Base-by-base conservation (phyloP, 2,329 filamentous ascomycete species). In the Aspergillus sp. region DNA sequence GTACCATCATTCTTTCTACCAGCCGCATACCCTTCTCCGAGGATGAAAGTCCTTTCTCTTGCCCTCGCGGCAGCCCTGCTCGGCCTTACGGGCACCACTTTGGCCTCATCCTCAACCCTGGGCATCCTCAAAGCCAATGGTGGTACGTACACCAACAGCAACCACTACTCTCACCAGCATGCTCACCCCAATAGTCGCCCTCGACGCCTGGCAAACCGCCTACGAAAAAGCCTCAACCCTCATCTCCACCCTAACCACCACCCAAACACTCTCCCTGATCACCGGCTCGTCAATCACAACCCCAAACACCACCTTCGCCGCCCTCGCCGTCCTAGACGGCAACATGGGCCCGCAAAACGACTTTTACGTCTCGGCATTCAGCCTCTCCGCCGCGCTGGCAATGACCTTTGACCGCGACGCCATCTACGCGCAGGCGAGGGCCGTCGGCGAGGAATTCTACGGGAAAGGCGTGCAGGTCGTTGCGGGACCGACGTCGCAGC, bases 191-290 rank as follows among this genome's bases (percentile, higher is more conserved):
- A 28, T 7, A 28, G 25, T 28, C 28, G 15, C 15, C 47, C 57
- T 69, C 31, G 59, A 57, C 17, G 58, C 62, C 17, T 67, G 63
- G 66, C 49, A 64, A 45, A 41, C 47, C 5, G 65, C 65, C 65
- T 67, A 67, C 50, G 57, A 64, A 47, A 68, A 64, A 45, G 66
- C 66, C 25, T 59, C 66, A 45, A 30, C 47, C 43, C 67, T 68
- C 34, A 63, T 67, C 6, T 58, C 63, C 22, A 62, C 58, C 22
- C 60, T 67, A n/a, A 68, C 56, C 55, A 65, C 62, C 53, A 59
- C 60, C 55, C 60, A 72, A 47, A 73, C 71, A 47, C 65, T 72
- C 23, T 65, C 67, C 48, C 56, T 73, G 31, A 70, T 71, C 49
- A 71, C 71, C 6, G 71, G 70, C 59, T 71, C 66, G 47, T 68